These are phyloP conservation scores for Mariannaea elegans DNA, from an alignment of 2,329 filamentous ascomycete species.

Conservation along the genomic window DNA sequence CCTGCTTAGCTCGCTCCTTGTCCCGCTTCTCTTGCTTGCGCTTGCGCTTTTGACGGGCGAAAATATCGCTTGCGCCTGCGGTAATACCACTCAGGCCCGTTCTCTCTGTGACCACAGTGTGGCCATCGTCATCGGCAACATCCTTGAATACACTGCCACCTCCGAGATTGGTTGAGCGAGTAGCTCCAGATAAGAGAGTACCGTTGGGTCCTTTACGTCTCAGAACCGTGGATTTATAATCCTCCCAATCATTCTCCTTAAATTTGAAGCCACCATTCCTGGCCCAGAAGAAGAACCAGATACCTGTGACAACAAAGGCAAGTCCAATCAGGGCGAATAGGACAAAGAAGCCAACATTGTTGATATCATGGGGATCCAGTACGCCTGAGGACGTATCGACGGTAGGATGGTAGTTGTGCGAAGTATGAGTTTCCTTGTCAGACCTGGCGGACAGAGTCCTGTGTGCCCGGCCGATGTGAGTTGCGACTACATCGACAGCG, in stretches of 20 bases:
- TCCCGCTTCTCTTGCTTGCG: slow-evolving; percentile 61
- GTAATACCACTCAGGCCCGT: slow-evolving; percentile 64
- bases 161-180: slow-evolving; percentile 83
- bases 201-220: slow-evolving; percentile 90
- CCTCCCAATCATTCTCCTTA: slow-evolving; percentile 89
- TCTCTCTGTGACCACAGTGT: slow-evolving; percentile 56
- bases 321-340: slow-evolving; percentile 87
- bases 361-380: slow-evolving; percentile 64
- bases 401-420: slow-evolving; percentile 37
- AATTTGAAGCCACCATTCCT: slow-evolving; percentile 95
- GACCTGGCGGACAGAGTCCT: slow-evolving; percentile 55
- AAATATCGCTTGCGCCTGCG: slow-evolving; percentile 64
- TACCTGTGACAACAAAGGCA: slow-evolving; percentile 75
- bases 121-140: slow-evolving; percentile 61
- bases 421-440: slow-evolving; percentile 33
- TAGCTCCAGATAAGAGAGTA: slow-evolving; percentile 83
- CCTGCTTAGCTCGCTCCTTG: slow-evolving; percentile 49
- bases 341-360: slow-evolving; percentile 79
- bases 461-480: slow-evolving; percentile 52
- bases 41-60: slow-evolving; percentile 64
- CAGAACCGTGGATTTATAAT: slow-evolving; percentile 95
- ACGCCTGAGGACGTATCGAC: slow-evolving; percentile 57
- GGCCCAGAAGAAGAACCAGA: slow-evolving; percentile 99
- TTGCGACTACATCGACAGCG: slow-evolving; percentile 36
- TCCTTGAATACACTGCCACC: slow-evolving; percentile 87